Base-by-base conservation (phyloP, 1,284 basidiomycete species). In the Hypsizygus ulmarius region DNA sequence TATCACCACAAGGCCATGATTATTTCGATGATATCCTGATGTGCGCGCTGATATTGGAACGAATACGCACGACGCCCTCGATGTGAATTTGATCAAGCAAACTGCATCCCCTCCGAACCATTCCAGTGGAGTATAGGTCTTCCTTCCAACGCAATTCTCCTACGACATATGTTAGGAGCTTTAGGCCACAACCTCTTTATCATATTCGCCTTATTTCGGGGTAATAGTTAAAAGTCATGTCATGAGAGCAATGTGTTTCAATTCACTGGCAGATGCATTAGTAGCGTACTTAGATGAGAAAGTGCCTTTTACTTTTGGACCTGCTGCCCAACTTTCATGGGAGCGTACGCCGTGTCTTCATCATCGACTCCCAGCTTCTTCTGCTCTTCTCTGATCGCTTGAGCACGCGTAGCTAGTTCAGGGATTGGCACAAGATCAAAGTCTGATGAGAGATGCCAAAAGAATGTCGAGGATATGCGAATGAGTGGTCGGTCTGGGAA, bases 401-500 rank as follows among this genome's bases (percentile, higher is more conserved):
- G 64, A 2, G 79, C 76, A 25, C 72, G 74, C 5, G 69, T 66
- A 9, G 65, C 61, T n/a, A 93, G 69, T 0, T 65, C 60, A 1
- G 80, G 74, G 11, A 92, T 78, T 2, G 90, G 81, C 1, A 64
- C 70, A 14, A 94, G 75, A 46, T 86, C 79, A 54, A 79, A 86
- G 64, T 95, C 93, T 2, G 90, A 91, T 0, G 87, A 91, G 28
- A 96, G 76, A 61, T 94, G 92, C 86, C 87, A 94, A 73, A 96
- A 96, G 73, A 95, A 94, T 0, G 93, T 96, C 1, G 90, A 93
- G 3, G 92, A 95, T 54, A 97, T 93, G 15, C 93, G 84, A 56
- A 94, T 91, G 32, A 87, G 72, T 10, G 93, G 93, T n/a, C 93
- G 81, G 44, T 81, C 75, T 0, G 90, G 84, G 55, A 75, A 71